Conservation (phyloP, 176 grass and related monocot genomes). For the Cenchrus fungigraminus region DNA sequence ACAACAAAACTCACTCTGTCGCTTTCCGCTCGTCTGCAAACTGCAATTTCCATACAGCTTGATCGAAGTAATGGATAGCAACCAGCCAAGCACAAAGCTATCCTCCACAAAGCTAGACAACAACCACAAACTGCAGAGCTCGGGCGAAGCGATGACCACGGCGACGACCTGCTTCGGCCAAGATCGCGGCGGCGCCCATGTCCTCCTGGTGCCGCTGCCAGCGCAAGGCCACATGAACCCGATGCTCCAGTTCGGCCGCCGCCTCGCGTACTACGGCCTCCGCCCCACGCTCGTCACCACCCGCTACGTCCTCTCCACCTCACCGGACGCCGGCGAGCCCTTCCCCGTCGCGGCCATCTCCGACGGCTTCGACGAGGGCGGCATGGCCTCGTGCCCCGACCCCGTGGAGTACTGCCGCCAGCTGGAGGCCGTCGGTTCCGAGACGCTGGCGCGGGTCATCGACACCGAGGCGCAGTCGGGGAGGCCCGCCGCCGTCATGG, state of each 20-base stretch:
- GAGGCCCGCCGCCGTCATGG: background rate
- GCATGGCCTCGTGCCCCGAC: background rate
- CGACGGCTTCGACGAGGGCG: constrained; percentile 13
- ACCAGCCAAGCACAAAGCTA: too few species aligned
- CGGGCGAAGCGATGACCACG: background rate
- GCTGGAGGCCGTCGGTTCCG: background rate
- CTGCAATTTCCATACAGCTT: too few species aligned
- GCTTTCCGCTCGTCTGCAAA: too few species aligned
- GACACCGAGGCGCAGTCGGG: background rate
- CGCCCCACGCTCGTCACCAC: background rate
- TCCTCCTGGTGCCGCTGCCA: background rate
- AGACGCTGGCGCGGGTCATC: constrained; percentile 12
- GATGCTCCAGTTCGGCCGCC: constrained; percentile 13
- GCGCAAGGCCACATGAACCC: constrained; percentile 18
- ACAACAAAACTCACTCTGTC: too few species aligned
- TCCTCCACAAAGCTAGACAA: too few species aligned
- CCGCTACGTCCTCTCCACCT: background rate
- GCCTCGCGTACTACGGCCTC: background rate
- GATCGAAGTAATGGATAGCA: too few species aligned
- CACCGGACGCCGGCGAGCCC: background rate
- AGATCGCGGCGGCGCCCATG: background rate
- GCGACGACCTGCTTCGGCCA: background rate
- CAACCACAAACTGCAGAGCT: background rate
- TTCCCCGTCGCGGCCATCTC: background rate
- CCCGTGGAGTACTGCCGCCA: background rate